Evolutionary conservation across 257 asterid genomes (phyloP), one percentile per base, ranked within the genome.

Genomic region (Primulina tabacum): DNA sequence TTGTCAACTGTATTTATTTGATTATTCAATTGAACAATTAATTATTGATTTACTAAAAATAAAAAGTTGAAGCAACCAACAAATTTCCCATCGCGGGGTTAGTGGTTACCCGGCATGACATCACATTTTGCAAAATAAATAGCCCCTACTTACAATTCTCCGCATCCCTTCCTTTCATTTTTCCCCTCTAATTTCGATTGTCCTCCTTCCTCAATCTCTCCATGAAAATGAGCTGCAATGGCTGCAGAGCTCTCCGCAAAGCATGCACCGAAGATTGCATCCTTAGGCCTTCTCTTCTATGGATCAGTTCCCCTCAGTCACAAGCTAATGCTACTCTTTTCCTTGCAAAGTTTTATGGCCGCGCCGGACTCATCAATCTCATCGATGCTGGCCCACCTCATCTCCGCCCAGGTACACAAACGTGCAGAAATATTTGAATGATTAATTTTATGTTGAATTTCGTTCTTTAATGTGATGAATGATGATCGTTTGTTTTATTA

Each of bases 321-420:
- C 97, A 90, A 73, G 92, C 85, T 69, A 83, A 88, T 80, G 97
- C 95, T 61, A 88, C 97, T 57, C 83, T 88, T 35, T 90, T 90
- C n/a, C 91, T 90, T 0, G 97, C 95, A 59, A 90, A 86, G 67
- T 90, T 90, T 72, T 90, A 84, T 56, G 97, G 97, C 82, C 95
- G 97, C 6, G 95, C 97, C 60, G 97, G 97, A 0, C 97, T 90
- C 40, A 21, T 86, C 78, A 88, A 88, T 76, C 95, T 90, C 80
- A 76, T 88, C 70, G 77, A 77, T 71, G 84, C 96, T 34, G 87
- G 81, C 59, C 88, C 95, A 5, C 17, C 76, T 8, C 83, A 86
- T 73, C 93, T 90, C 74, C 93, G 83, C 34, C 82, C 90, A 1
- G 95, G 96, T 90, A 73, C 10, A 8, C 71, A 10, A 50, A 7